Evolutionary conservation across 176 grass and related monocot species (phyloP).

Genomic region (Guadua angustifolia): DNA sequence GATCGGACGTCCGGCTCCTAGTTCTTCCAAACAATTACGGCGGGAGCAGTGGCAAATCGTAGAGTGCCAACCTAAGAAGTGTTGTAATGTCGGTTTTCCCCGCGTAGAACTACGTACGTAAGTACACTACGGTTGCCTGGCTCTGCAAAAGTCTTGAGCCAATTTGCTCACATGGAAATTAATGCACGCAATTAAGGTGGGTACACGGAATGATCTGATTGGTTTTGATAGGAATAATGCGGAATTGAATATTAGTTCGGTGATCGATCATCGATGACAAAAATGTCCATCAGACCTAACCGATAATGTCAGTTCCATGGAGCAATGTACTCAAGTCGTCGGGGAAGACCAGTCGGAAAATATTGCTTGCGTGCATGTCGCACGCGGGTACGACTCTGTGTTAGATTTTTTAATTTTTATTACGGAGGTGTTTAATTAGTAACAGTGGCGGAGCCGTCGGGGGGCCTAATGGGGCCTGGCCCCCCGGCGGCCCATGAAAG

Average conservation of each 20-base stretch:
- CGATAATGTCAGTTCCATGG: neutral
- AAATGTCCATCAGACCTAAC: neutral
- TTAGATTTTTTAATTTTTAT: neutral
- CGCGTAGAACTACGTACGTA: neutral
- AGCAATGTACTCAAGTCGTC: constrained; percentile 10
- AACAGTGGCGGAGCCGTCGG: too few species aligned
- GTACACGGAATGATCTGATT: neutral
- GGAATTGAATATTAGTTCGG: too few species aligned
- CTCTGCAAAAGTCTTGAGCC: neutral
- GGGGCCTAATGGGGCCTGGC: too few species aligned
- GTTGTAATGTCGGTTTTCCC: too few species aligned
- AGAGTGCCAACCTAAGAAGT: too few species aligned
- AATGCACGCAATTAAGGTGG: neutral
- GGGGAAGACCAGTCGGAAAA: neutral
- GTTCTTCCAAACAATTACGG: too few species aligned
- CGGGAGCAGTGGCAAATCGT: too few species aligned
- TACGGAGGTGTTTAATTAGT: neutral
- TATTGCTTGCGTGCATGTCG: too few species aligned
- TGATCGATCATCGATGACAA: constrained; percentile 7
- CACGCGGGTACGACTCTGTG: neutral
- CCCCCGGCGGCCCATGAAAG: too few species aligned
- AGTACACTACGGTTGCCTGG: neutral
- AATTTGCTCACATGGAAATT: neutral
- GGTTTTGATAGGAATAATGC: neutral
- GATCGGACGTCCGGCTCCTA: too few species aligned